These are phyloP conservation scores for Heliocybe sulcata DNA, from an alignment of 1,284 basidiomycete species.

Conservation along the genomic window DNA sequence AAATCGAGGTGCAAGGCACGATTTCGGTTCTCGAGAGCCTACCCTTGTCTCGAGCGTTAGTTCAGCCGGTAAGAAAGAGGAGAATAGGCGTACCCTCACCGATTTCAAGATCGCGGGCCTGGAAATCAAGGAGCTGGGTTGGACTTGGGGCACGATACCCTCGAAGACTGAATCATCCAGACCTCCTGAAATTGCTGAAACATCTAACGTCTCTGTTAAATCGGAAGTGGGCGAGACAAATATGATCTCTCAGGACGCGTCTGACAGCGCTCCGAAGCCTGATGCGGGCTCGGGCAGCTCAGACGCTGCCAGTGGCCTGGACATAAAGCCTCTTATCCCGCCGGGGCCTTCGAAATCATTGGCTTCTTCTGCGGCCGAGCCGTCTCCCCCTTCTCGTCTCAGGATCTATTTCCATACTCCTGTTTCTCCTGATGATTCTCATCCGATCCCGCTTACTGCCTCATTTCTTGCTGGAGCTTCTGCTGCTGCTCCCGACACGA, in stretches of 20 bases:
- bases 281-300: not conserved
- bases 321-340: conserved; percentile 1
- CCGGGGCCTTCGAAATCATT: conserved; percentile 7
- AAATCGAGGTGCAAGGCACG: conserved; percentile 45
- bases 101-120: conserved; percentile 94
- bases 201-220: not conserved
- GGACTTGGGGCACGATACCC: conserved; percentile 64
- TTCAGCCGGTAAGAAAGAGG: conserved; percentile 62
- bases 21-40: conserved; percentile 42
- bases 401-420: conserved; percentile 86
- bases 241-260: not conserved
- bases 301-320: not conserved
- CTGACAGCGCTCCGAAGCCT: not conserved
- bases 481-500: conserved; percentile 41
- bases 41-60: conserved; percentile 30
- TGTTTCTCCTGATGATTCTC: conserved; percentile 69
- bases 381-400: conserved; percentile 66
- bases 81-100: conserved; percentile 81
- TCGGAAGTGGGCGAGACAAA: not conserved
- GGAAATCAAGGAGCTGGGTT: conserved; percentile 66
- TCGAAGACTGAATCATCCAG: conserved; percentile 17
- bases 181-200: conserved; percentile 8
- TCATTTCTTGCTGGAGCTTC: conserved; percentile 32
- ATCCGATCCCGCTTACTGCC: conserved; percentile 52
- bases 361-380: conserved; percentile 14